A percentile compares a stretch with the other conserved stretches of the same genome.
phyloP scores from a whole-genome alignment of 257 asterid species.

The Verbascum thapsus region DNA sequence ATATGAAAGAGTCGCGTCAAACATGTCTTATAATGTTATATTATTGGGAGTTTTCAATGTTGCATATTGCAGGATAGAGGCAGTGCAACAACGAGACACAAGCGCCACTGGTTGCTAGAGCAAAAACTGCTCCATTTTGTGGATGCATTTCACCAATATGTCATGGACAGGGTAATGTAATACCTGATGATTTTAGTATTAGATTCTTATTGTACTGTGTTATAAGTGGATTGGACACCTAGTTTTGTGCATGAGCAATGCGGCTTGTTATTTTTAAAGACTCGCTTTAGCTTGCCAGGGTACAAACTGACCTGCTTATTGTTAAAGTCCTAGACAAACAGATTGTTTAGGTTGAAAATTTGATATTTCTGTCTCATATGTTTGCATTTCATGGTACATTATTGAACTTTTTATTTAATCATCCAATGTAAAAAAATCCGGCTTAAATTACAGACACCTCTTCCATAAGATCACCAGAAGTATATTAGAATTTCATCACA shows the following conservation, averaged over 20 bases:
- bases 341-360: too few relatives aligned
- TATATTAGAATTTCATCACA: too few relatives aligned
- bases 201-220: slow-evolving; percentile 15
- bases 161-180: slow-evolving; percentile 87
- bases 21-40: slow-evolving; percentile 19
- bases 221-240: too few relatives aligned
- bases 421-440: too few relatives aligned
- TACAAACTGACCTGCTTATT: slow-evolving; percentile 1
- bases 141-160: slow-evolving; percentile 97
- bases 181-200: slow-evolving; percentile 18
- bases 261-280: background rate
- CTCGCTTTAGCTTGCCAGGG: background rate
- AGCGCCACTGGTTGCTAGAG: slow-evolving; percentile 91
- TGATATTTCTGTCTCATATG: too few relatives aligned
- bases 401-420: too few relatives aligned
- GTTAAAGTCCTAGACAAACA: too few relatives aligned
- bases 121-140: slow-evolving; percentile 95
- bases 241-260: background rate
- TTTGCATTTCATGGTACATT: too few relatives aligned
- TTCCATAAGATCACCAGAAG: too few relatives aligned
- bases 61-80: slow-evolving; percentile 66
- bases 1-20: slow-evolving; percentile 1
- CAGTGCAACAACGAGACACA: slow-evolving; percentile 55
- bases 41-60: slow-evolving; percentile 23
- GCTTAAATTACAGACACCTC: too few relatives aligned